Base-by-base conservation (phyloP, 306 rosid species). In the Gastrolobium villosum region DNA sequence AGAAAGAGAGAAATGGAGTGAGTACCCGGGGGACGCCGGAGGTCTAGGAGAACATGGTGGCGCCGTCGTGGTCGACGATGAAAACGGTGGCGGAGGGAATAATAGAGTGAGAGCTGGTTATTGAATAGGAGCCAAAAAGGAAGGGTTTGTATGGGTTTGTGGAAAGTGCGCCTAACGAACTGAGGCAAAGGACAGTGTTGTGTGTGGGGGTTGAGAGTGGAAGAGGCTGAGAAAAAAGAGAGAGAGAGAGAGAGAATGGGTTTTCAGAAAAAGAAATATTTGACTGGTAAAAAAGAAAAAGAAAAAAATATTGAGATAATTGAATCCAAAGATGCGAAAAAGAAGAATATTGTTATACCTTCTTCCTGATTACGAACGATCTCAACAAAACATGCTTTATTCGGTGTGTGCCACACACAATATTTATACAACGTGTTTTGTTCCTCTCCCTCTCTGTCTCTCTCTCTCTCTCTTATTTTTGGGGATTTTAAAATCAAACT, bases 121-220 rank as follows among this genome's bases (percentile, higher is more conserved):
- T 20, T 20, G 43, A 4, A 10, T 14, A 26, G 55, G 30, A 15
- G 32, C 10, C 0, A 35, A 61, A 56, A 52, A 2, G 55, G 53
- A 39, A 56, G 84, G 83, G 65, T 61, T 81, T 49, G 5, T 43
- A 43, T 14, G 48, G 6, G n/a, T 57, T 32, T 6, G 61, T 40
- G 34, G 45, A 20, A 35, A 50, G 60, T 68, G 81, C 81, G 70
- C 81, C 88, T 49, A 73, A 66, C 83, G 6, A 79, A 72, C 66
- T 28, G 52, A 72, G 73, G 6, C 44, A 72, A 34, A 52, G 3
- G 76, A 50, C 73, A 64, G 6, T 72, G 57, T 35, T n/a, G 48
- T 13, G 28, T 11, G 13, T 34, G 48, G 32, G 66, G 5, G 5
- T 1, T 26, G 36, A 45, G 37, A 61, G 30, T 3, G 50, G 40